Conservation (phyloP, 805 yeast genomes). For the Metschnikowia peoriensis region DNA sequence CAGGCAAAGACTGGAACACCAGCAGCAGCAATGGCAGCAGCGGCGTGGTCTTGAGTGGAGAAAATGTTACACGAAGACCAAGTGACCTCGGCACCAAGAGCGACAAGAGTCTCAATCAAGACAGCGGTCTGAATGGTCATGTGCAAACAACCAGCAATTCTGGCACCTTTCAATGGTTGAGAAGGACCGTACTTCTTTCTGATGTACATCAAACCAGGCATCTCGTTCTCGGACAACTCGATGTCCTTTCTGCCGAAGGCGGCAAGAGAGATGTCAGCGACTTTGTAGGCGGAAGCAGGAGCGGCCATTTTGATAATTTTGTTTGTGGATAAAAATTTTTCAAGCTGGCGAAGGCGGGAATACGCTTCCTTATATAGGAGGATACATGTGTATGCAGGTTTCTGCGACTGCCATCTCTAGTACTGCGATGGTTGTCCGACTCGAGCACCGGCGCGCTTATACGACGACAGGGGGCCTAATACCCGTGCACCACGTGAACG, state of each 20-base stretch:
- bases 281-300: constrained; percentile 73
- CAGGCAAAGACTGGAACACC: constrained; percentile 99
- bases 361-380: constrained; percentile 3
- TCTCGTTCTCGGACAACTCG: constrained; percentile 97
- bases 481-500: constrained; percentile 2
- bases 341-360: background rate
- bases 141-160: constrained; percentile 98
- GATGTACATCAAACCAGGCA: constrained; percentile 99
- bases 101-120: constrained; percentile 93
- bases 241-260: constrained; percentile 99
- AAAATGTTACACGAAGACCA: constrained; percentile 99
- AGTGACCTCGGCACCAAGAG: constrained; percentile 98
- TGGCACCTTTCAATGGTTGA: constrained; percentile 97
- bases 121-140: constrained; percentile 99
- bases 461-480: background rate
- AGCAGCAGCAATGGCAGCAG: constrained; percentile 99
- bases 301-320: constrained; percentile 29
- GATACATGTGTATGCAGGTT: background rate
- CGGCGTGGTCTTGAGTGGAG: constrained; percentile 99
- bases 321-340: constrained; percentile 1
- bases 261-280: constrained; percentile 96
- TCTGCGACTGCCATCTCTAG: constrained; percentile 1
- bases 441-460: background rate
- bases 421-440: background rate
- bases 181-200: constrained; percentile 86